Evolutionary conservation across 169 alveolate species (phyloP).

Genomic region (Babesia sp.): DNA sequence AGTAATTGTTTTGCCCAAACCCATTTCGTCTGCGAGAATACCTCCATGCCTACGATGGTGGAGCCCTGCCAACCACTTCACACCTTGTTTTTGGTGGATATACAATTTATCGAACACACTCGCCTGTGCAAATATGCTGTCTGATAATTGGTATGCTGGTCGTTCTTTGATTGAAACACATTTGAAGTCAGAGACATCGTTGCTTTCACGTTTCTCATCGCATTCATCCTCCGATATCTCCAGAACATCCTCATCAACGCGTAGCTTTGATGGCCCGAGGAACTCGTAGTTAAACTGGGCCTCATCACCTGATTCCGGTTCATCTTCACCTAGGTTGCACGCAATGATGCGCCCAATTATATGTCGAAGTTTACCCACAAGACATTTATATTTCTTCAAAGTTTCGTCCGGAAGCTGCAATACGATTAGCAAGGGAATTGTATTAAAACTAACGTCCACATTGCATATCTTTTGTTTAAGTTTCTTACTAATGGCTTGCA

Average conservation of each 20-base stretch:
- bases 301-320: slow-evolving; percentile 1
- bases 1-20: slow-evolving; percentile 76
- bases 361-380: slow-evolving; percentile 5
- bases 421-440: background rate
- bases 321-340: slow-evolving; percentile 13
- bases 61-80: slow-evolving; percentile 59
- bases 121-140: slow-evolving; percentile 25
- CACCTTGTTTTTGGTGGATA: slow-evolving; percentile 48
- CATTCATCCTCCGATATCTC: slow-evolving; percentile 35
- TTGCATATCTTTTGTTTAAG: slow-evolving; percentile 16
- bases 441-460: slow-evolving; percentile 12
- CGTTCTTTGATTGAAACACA: background rate
- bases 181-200: slow-evolving; percentile 2
- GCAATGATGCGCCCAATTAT: slow-evolving; percentile 31
- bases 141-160: slow-evolving; percentile 26
- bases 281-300: slow-evolving; percentile 17
- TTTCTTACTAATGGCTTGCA: slow-evolving; percentile 26
- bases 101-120: slow-evolving; percentile 35
- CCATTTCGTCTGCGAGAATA: slow-evolving; percentile 87
- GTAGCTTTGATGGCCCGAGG: slow-evolving; percentile 28
- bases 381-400: slow-evolving; percentile 9
- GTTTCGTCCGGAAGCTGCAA: slow-evolving; percentile 1
- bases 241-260: slow-evolving; percentile 23
- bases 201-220: background rate
- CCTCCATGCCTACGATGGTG: slow-evolving; percentile 55